Conservation (phyloP, 1,284 basidiomycete genomes). For the Waitea zeae region DNA sequence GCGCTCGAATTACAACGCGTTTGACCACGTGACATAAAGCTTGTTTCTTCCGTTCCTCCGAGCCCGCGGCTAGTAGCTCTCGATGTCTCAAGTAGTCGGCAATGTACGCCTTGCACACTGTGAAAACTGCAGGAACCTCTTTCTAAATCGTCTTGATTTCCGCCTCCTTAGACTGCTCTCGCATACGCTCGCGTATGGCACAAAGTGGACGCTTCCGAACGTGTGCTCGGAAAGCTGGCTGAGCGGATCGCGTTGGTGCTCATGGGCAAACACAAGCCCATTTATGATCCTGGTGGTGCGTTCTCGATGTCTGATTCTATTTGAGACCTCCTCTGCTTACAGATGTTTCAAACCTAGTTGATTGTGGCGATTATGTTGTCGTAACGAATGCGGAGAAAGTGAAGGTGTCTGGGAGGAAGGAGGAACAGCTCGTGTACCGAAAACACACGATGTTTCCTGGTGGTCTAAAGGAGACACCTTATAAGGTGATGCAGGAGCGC, state of each 20-base stretch:
- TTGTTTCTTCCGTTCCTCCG: no score
- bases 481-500: constrained; percentile 64
- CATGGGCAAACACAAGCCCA: constrained; percentile 99
- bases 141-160: constrained; percentile 3
- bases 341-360: constrained; percentile 30
- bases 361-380: constrained; percentile 95
- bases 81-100: constrained; percentile 53
- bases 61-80: no score
- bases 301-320: constrained; percentile 6
- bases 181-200: constrained; percentile 94
- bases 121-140: no score
- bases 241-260: constrained; percentile 86
- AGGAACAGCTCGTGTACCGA: constrained; percentile 75
- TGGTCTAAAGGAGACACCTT: constrained; percentile 82
- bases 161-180: constrained; percentile 58
- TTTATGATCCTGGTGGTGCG: constrained; percentile 82
- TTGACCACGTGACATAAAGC: no score
- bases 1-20: no score
- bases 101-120: constrained; percentile 27
- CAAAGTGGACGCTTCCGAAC: constrained; percentile 81
- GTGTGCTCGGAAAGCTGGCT: constrained; percentile 85
- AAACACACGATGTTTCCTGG: constrained; percentile 91
- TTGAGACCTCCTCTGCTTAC: neutral
- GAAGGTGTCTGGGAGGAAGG: constrained; percentile 82
- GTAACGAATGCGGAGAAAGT: constrained; percentile 83